Evolutionary conservation across 2,329 filamentous ascomycete species (phyloP).

Genomic region (Aspergillus costaricaensis): DNA sequence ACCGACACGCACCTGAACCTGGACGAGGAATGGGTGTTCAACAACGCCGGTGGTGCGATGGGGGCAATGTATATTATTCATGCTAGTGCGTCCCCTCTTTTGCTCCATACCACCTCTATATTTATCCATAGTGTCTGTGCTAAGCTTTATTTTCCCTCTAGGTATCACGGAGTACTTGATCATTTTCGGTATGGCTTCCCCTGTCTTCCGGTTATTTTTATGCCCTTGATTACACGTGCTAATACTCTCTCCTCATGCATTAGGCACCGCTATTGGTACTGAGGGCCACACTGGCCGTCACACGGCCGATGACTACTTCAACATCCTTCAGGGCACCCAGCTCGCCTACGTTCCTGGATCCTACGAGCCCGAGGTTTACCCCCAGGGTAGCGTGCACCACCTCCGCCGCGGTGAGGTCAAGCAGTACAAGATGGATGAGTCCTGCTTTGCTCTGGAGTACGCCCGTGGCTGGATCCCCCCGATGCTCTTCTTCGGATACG

Average conservation of each 20-base stretch:
- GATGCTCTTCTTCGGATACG: slow-evolving; percentile 88
- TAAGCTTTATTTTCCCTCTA: slow-evolving; percentile 12
- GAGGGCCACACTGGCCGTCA: slow-evolving; percentile 87
- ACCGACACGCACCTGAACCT: slow-evolving; percentile 60
- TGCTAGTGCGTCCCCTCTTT: slow-evolving; percentile 61
- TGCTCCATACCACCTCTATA: not conserved
- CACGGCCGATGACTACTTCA: slow-evolving; percentile 92
- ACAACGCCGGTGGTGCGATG: slow-evolving; percentile 90
- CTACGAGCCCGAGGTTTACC: slow-evolving; percentile 43
- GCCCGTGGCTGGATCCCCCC: slow-evolving; percentile 79
- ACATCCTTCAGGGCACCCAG: slow-evolving; percentile 65
- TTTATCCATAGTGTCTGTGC: not conserved
- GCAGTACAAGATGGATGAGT: slow-evolving; percentile 61
- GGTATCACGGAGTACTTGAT: slow-evolving; percentile 84
- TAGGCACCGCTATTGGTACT: slow-evolving; percentile 60
- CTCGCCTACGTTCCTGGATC: slow-evolving; percentile 41
- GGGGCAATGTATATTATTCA: slow-evolving; percentile 89
- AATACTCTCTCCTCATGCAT: not conserved
- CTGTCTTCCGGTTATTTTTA: not conserved
- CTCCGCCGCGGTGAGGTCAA: slow-evolving; percentile 66
- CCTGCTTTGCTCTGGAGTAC: slow-evolving; percentile 44
- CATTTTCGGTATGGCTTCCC: slow-evolving; percentile 64
- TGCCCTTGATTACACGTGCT: not conserved
- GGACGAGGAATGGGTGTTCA: slow-evolving; percentile 84
- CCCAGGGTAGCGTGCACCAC: slow-evolving; percentile 42